These are phyloP conservation scores for Scleromitrula shiraiana DNA, from an alignment of 2,329 filamentous ascomycete genomes.

Conservation along the genomic window DNA sequence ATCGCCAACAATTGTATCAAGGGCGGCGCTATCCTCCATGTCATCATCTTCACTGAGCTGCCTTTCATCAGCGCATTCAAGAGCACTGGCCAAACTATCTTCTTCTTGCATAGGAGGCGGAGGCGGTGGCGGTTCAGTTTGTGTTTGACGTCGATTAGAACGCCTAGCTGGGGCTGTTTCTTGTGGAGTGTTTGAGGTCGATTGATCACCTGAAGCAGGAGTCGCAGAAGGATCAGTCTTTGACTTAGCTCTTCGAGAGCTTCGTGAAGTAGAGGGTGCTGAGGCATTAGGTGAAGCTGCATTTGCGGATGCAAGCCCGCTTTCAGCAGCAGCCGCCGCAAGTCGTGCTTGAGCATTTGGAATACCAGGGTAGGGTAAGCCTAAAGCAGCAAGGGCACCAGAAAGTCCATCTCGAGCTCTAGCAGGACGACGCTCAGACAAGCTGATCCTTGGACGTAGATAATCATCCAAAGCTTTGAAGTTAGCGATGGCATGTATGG, in stretches of 20 bases:
- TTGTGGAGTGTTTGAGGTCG: conserved; percentile 37
- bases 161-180: conserved; percentile 55
- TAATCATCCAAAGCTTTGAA: conserved; percentile 98
- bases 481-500: conserved; percentile 94
- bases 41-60: conserved; percentile 68
- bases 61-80: conserved; percentile 92
- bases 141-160: conserved; percentile 52
- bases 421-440: conserved; percentile 62
- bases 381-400: conserved; percentile 63
- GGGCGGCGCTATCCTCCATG: conserved; percentile 53
- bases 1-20: conserved; percentile 87
- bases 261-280: conserved; percentile 31
- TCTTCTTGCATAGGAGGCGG: conserved; percentile 49
- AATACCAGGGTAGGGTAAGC: conserved; percentile 43
- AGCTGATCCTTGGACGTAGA: conserved; percentile 76
- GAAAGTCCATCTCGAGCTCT: conserved; percentile 55
- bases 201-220: conserved; percentile 33
- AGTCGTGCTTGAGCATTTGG: conserved; percentile 24
- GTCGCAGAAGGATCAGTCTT: conserved; percentile 37
- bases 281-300: conserved; percentile 32
- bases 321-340: conserved; percentile 20
- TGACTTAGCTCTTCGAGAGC: conserved; percentile 33
- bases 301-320: conserved; percentile 22
- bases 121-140: conserved; percentile 43
- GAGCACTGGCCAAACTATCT: conserved; percentile 57